A percentile compares a stretch with the other conserved stretches of the same genome.
These are phyloP conservation scores for Colletotrichum chrysophilum DNA, from an alignment of 2,329 filamentous ascomycete species.

Conservation along the genomic window DNA sequence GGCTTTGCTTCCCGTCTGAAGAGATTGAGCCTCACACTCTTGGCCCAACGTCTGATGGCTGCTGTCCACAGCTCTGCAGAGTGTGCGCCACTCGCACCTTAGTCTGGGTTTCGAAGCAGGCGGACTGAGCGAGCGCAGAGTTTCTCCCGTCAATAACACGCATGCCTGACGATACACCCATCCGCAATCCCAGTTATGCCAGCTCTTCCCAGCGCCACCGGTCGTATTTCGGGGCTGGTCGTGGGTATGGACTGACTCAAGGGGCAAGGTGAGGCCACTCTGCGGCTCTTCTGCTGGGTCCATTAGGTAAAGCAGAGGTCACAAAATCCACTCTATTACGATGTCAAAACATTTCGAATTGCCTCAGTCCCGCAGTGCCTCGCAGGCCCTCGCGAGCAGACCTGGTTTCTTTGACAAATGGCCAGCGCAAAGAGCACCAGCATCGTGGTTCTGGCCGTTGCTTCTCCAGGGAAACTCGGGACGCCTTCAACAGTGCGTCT, in stretches of 20 bases:
- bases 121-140: not conserved
- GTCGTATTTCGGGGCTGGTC: conserved; percentile 19
- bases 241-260: conserved; percentile 19
- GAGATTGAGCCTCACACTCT: conserved; percentile 15
- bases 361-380: conserved; percentile 8
- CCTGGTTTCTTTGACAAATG: conserved; percentile 16
- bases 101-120: not conserved
- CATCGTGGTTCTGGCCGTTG: not conserved
- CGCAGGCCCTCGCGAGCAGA: not conserved
- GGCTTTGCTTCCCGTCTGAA: not conserved
- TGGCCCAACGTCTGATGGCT: conserved; percentile 14
- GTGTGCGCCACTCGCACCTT: not conserved
- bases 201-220: conserved; percentile 2
- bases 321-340: conserved; percentile 21
- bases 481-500: not conserved
- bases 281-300: conserved; percentile 17
- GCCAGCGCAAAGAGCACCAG: not conserved
- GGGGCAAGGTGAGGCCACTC: conserved; percentile 15
- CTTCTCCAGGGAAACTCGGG: not conserved
- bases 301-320: conserved; percentile 16
- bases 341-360: conserved; percentile 14
- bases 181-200: not conserved
- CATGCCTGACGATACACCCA: not conserved
- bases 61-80: too few relatives aligned
- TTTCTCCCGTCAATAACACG: not conserved